Evolutionary conservation across 805 yeast species (phyloP).

Genomic region (Candida insectorum): DNA sequence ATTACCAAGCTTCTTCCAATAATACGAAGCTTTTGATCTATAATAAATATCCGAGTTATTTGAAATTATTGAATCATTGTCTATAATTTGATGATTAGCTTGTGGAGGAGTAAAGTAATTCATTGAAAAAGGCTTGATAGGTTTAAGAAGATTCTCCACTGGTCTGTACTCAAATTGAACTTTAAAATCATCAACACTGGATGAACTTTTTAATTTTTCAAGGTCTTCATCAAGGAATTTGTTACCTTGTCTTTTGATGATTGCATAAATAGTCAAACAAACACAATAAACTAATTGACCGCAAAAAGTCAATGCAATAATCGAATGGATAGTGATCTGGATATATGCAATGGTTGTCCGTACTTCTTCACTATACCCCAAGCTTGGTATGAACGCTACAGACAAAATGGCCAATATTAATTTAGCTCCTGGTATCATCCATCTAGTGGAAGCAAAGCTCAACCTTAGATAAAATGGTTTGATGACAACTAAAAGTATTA

Average conservation of each 20-base stretch:
- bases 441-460: conserved; percentile 25
- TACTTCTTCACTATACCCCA: conserved; percentile 32
- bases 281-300: conserved; percentile 29
- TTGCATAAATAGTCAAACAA: conserved; percentile 20
- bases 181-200: conserved; percentile 18
- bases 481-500: conserved; percentile 17
- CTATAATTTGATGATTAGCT: too few relatives aligned
- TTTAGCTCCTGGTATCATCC: conserved; percentile 36
- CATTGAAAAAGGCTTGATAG: conserved; percentile 1
- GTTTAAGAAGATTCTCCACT: conserved; percentile 6
- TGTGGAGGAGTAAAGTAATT: too few relatives aligned
- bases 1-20: not conserved
- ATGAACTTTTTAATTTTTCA: conserved; percentile 1
- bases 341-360: conserved; percentile 43
- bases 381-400: conserved; percentile 37
- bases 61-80: not conserved
- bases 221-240: not conserved
- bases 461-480: conserved; percentile 27
- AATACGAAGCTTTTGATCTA: conserved; percentile 8
- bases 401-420: conserved; percentile 39
- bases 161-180: conserved; percentile 26
- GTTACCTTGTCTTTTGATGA: conserved; percentile 11
- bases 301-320: conserved; percentile 27
- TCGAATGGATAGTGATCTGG: conserved; percentile 39
- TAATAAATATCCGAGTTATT: conserved; percentile 13